Base-by-base conservation (phyloP, 2,329 filamentous ascomycete species). In the Scortechinia acanthostroma region DNA sequence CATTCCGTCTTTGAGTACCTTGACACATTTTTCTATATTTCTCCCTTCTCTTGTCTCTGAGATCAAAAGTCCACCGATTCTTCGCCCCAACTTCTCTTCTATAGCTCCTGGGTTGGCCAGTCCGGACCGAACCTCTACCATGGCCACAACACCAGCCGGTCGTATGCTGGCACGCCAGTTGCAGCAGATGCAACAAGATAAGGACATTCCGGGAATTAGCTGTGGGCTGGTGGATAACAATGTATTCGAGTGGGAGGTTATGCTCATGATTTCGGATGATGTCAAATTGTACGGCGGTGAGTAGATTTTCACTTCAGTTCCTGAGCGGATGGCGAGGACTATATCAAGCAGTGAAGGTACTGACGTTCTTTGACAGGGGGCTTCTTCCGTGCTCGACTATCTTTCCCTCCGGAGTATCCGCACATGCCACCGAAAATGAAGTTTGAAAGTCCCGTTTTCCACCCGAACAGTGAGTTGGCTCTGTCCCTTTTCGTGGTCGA, bases 231-330 rank as follows among this genome's bases (percentile, higher is more conserved):
- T 83, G 22, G 76, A 74, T 59, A 81, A 70, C 60, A 84, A 83
- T 55, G 72, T 88, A 16, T 87, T 87, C 49, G 80, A 87, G 62
- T 88, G 83, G 83, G 83, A 87, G 61, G 82, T 88, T 23, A 87
- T 88, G 80, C 72, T 88, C 46, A 88, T 88, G 83, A 82, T 88
- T 51, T 81, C 75, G 21, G 82, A 86, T 50, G 80, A 84, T 56
- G 80, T 78, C 56, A 80, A 80, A 59, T 73, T 76, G 52, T 86
- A 86, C 53, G 82, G 82, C 56, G 82, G 81, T 80, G 63, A 51
- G 70, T 65, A 28, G 35, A n/a, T 40, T 22, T 17, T 45, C 37
- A 13, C 43, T 13, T 20, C 22, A 43, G 13, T 4, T 28, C 17
- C 22, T 4, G 21, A 30, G 10, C n/a, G 25, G 10, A 30, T 30